Percentiles rank a stretch among this genome's conserved stretches.
These are phyloP conservation scores for Arthrinium phaeospermum DNA, from an alignment of 2,329 filamentous ascomycete species.

Conservation along the genomic window DNA sequence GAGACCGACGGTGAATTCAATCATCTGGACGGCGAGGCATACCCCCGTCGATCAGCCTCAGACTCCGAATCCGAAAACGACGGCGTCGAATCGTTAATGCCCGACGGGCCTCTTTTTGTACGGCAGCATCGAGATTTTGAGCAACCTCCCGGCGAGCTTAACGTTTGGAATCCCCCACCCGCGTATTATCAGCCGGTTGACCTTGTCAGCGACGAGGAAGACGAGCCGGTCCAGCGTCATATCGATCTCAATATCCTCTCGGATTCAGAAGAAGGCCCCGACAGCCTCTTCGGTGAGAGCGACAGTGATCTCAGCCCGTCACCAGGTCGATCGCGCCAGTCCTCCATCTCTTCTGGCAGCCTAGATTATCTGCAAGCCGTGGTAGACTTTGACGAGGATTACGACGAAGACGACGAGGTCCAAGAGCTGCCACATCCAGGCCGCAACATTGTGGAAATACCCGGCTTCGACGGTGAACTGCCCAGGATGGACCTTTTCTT, in stretches of 20 bases:
- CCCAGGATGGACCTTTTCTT: background rate
- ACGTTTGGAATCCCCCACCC: background rate
- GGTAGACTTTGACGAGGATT: background rate
- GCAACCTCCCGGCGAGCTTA: background rate
- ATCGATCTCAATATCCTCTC: conserved; percentile 18
- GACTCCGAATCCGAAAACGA: conserved; percentile 5
- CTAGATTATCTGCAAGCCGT: background rate
- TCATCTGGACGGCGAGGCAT: background rate
- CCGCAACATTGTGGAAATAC: background rate
- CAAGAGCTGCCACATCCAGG: background rate
- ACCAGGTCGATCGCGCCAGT: background rate
- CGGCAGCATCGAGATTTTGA: background rate
- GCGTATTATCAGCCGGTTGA: conserved; percentile 6
- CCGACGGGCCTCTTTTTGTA: conserved; percentile 14
- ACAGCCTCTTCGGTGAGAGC: background rate
- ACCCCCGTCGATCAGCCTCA: background rate
- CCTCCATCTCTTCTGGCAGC: background rate
- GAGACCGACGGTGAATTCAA: background rate
- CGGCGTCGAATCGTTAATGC: background rate
- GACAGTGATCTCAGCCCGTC: background rate
- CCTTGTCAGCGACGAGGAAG: conserved; percentile 15
- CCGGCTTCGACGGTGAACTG: background rate
- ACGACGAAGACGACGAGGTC: conserved; percentile 1
- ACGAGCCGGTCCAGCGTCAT: background rate
- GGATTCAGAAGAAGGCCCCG: conserved; percentile 21